These are phyloP conservation scores for Stevia rebaudiana DNA, from an alignment of 140 eudicot species.

Conservation along the genomic window DNA sequence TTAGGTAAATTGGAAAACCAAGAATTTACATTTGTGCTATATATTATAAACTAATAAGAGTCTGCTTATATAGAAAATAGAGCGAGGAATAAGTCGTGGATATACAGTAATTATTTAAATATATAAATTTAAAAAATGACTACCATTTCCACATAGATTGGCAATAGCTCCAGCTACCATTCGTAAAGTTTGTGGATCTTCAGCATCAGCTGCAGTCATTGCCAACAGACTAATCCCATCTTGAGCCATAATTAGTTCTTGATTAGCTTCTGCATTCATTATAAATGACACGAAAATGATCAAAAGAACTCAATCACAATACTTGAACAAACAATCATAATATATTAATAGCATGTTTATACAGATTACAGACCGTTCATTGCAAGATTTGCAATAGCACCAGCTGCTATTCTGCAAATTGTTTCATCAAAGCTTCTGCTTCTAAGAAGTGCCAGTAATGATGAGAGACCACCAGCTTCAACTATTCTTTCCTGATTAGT, in stretches of 20 bases:
- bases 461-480: constrained; percentile 96
- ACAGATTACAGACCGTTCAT: constrained; percentile 66
- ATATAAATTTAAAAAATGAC: not conserved
- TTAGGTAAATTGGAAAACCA: not conserved
- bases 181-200: constrained; percentile 96
- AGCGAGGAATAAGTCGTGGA: not conserved
- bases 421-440: constrained; percentile 84
- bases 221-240: constrained; percentile 89
- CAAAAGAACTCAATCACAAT: not conserved
- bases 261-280: constrained; percentile 72
- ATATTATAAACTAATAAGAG: not conserved
- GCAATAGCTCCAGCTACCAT: constrained; percentile 99
- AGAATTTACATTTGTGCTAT: not conserved
- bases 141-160: constrained; percentile 96
- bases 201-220: constrained; percentile 91
- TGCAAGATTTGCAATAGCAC: constrained; percentile 99
- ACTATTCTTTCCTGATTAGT: constrained; percentile 94
- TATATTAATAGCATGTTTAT: not conserved
- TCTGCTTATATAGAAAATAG: not conserved
- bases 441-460: constrained; percentile 77
- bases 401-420: constrained; percentile 94
- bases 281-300: not conserved
- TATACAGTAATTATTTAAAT: not conserved
- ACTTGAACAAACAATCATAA: not conserved
- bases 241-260: constrained; percentile 93